Base-by-base conservation (phyloP, 2,329 filamentous ascomycete genomes). In the Aspergillus versicolor region DNA sequence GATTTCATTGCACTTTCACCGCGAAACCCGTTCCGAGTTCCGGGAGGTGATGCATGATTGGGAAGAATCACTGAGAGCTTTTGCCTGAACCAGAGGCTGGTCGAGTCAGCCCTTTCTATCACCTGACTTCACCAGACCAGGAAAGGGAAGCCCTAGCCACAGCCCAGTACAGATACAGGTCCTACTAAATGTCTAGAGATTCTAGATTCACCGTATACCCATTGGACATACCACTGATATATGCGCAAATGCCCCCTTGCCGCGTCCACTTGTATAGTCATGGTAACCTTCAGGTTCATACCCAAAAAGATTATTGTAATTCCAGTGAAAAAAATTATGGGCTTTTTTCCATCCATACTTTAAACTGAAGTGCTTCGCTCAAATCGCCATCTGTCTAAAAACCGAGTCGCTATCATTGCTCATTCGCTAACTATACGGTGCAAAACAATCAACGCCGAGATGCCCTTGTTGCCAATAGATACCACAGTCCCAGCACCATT, bases 401-500 rank as follows among this genome's bases (percentile, higher is more conserved):
- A 37, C 34, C 2, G 15, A 34, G 17, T 47, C 19, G 15, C 12
- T 34, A 17, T 52, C 32, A 30, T 17, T 17, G 45, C 15, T 34
- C 45, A 19, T 19, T 41, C 22, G 32, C 17, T 37, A 42, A 37
- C 15, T n/a, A 52, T 21, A 9, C 3, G 27, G 4, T 30, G 27
- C 9, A 45, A 38, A 24, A 46, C 62, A 62, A 11, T 60, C 56
- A 54, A 48, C 24, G 17, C 59, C 42, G 8, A 61, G 37, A 56
- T 64, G 61, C 3, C 59, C 52, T 7, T 22, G 38, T 42, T 56
- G 37, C 60, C 60, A 63, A 40, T 17, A 54, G 17, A 32, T 53
- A 15, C 59, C 60, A 32, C 62, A 61, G n/a, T 63, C 54, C 62
- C 62, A 63, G 40, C 62, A 63, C 62, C 61, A 64, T 42, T 64